Evolutionary conservation across 1,139 yeast species (phyloP).

Genomic region (Barnettozyma hawaiiensis): DNA sequence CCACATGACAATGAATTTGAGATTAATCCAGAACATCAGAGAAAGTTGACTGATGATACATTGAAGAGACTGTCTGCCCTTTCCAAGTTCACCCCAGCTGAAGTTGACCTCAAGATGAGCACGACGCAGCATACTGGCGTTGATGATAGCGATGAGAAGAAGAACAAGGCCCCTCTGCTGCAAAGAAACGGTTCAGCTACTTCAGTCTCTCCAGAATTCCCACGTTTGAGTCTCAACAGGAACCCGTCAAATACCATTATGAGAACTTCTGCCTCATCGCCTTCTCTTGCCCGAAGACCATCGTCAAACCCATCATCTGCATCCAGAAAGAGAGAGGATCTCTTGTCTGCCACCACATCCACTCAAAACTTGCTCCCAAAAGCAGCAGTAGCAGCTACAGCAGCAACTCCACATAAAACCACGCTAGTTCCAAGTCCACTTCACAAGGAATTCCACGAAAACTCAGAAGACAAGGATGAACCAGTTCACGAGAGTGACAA

Average conservation of each 20-base stretch:
- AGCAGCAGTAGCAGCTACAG: too few relatives aligned
- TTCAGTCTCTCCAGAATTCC: conserved; percentile 8
- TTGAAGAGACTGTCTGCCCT: conserved; percentile 31
- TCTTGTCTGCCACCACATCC: conserved; percentile 17
- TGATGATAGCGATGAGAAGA: conserved; percentile 1
- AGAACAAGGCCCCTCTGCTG: not conserved
- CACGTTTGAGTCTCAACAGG: conserved; percentile 3
- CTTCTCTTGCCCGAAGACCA: conserved; percentile 14
- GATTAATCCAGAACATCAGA: conserved; percentile 29
- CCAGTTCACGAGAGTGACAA: not conserved
- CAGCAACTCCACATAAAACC: conserved; percentile 5
- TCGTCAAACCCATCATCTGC: conserved; percentile 15
- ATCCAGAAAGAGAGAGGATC: conserved; percentile 12
- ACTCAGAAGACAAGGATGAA: not conserved
- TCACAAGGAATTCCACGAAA: conserved; percentile 9
- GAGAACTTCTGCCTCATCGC: conserved; percentile 8
- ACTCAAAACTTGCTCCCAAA: conserved; percentile 12
- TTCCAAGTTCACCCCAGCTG: conserved; percentile 44
- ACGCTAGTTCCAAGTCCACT: conserved; percentile 11
- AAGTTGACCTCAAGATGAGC: conserved; percentile 42
- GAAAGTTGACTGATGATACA: conserved; percentile 35
- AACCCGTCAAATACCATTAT: not conserved
- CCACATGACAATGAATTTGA: conserved; percentile 23
- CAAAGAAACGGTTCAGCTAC: not conserved
- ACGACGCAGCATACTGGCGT: conserved; percentile 4